Evolutionary conservation across 371 early-diverging fungal species (phyloP).

Genomic region (Mucor piriformis): DNA sequence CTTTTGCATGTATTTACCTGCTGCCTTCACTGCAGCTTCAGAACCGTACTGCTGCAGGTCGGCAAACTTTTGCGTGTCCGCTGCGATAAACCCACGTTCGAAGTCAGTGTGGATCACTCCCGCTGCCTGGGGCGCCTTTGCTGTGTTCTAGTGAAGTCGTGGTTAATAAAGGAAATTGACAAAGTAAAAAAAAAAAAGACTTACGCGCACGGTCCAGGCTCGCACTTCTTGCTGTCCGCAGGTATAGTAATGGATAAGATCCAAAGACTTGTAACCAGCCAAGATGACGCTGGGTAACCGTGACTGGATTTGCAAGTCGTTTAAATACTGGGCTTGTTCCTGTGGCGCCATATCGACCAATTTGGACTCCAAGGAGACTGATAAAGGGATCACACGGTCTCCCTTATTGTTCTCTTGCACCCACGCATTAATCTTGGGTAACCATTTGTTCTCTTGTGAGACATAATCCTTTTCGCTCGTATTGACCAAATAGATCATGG

Average conservation of each 20-base stretch:
- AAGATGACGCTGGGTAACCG: slow-evolving; percentile 78
- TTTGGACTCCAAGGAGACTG: slow-evolving; percentile 77
- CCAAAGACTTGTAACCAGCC: slow-evolving; percentile 87
- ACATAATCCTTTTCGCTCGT: slow-evolving; percentile 76
- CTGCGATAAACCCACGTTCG: slow-evolving; percentile 89
- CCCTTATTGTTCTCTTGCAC: slow-evolving; percentile 85
- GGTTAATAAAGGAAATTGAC: neutral
- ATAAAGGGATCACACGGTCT: slow-evolving; percentile 88
- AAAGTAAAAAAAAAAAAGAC: neutral
- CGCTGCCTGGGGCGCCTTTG: slow-evolving; percentile 93
- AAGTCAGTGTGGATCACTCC: slow-evolving; percentile 90
- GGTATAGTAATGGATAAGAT: slow-evolving; percentile 92
- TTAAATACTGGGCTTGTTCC: slow-evolving; percentile 40
- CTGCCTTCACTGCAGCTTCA: slow-evolving; percentile 40
- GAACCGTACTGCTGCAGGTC: slow-evolving; percentile 67
- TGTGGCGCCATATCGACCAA: slow-evolving; percentile 47
- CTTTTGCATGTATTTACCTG: slow-evolving; percentile 75
- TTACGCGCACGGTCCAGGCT: slow-evolving; percentile 75
- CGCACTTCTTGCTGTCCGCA: slow-evolving; percentile 87
- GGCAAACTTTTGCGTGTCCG: slow-evolving; percentile 83
- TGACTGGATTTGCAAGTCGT: slow-evolving; percentile 42
- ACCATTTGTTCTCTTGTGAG: slow-evolving; percentile 59
- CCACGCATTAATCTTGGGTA: slow-evolving; percentile 82
- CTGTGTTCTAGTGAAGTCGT: slow-evolving; percentile 52
- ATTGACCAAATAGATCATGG: slow-evolving; percentile 93